Conservation (phyloP, 257 asterid species). For the Solanum arcanum region DNA sequence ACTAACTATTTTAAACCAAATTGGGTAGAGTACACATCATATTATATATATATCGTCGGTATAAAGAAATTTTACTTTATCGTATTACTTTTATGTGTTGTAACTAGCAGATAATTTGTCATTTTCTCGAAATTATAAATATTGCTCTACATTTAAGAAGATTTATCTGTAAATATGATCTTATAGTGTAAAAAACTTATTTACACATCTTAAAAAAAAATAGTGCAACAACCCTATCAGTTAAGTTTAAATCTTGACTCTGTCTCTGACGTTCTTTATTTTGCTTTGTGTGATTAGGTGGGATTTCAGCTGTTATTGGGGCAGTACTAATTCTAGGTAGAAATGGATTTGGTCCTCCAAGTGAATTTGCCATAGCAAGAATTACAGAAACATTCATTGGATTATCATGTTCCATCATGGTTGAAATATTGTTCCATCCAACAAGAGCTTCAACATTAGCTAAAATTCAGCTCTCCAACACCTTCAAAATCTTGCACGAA, state of each 20-base stretch:
- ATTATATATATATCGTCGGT: too few species aligned
- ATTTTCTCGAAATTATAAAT: background rate
- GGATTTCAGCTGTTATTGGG: slow-evolving; percentile 63
- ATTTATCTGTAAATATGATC: background rate
- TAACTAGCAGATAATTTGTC: background rate
- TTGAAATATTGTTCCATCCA: slow-evolving; percentile 64
- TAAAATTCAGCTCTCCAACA: slow-evolving; percentile 36
- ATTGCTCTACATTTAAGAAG: background rate
- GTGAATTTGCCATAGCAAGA: slow-evolving; percentile 74
- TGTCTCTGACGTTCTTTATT: background rate
- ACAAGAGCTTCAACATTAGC: slow-evolving; percentile 68
- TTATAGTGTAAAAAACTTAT: background rate
- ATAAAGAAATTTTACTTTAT: background rate
- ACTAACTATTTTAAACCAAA: too few species aligned
- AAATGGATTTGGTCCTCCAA: slow-evolving; percentile 52
- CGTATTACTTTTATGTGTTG: background rate
- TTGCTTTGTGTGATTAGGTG: background rate
- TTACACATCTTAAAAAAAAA: background rate
- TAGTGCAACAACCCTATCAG: background rate
- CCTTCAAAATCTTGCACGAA: slow-evolving; percentile 25
- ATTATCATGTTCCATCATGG: slow-evolving; percentile 62
- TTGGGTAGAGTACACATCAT: too few species aligned
- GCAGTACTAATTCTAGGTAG: slow-evolving; percentile 70
- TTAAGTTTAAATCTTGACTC: background rate
- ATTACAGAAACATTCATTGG: slow-evolving; percentile 80